Conservation (phyloP, 129 eudicot genomes). For the Pseudognaphalium luteoalbum region DNA sequence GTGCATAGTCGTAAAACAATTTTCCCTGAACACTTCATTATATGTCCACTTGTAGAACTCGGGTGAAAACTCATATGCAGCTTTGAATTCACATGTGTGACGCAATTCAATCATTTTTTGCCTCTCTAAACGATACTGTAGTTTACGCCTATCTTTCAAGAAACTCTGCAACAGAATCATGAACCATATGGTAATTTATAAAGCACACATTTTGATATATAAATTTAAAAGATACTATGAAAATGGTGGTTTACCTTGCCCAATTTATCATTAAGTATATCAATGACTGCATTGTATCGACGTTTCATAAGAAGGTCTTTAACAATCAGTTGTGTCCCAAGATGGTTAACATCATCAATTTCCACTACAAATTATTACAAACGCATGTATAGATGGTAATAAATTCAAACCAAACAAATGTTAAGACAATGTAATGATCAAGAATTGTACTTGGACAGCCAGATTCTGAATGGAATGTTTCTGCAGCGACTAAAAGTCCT, state of each 20-base stretch:
- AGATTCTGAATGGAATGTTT: background rate
- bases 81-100: background rate
- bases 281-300: background rate
- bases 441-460: background rate
- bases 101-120: background rate
- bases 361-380: background rate
- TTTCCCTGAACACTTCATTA: background rate
- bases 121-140: background rate
- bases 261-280: background rate
- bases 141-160: background rate
- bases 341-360: background rate
- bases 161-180: background rate
- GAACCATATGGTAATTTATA: no score
- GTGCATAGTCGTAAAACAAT: background rate
- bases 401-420: background rate
- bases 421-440: background rate
- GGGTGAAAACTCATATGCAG: background rate
- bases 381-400: background rate
- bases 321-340: background rate
- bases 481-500: background rate
- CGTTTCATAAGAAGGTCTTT: background rate
- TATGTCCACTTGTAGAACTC: no score
- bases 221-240: background rate
- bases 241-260: background rate
- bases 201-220: background rate